These are phyloP conservation scores for Herpotrichia juniperi DNA, from an alignment of 2,329 filamentous ascomycete genomes.

Conservation along the genomic window DNA sequence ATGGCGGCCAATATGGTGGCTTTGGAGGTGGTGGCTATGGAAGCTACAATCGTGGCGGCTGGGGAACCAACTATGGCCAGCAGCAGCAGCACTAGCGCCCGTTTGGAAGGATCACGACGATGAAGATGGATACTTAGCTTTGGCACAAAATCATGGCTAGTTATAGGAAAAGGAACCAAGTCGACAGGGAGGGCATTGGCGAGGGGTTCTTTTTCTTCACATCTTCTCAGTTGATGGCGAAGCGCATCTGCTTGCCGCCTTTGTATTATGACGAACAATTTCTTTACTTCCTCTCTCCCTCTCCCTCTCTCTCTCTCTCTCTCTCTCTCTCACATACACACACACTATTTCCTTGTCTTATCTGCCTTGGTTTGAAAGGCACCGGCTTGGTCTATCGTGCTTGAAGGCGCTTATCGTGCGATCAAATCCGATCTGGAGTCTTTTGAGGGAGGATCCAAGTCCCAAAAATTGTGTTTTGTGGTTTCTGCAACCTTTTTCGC, in stretches of 20 bases:
- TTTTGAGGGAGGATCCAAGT: slow-evolving; percentile 1
- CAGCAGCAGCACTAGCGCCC: slow-evolving; percentile 26
- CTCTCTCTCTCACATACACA: slow-evolving; percentile 5
- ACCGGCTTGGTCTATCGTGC: not conserved
- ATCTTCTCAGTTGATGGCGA: slow-evolving; percentile 5
- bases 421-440: not conserved
- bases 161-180: not conserved
- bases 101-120: not conserved
- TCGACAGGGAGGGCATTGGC: slow-evolving; percentile 2
- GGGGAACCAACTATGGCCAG: slow-evolving; percentile 55
- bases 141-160: not conserved
- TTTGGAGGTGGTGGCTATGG: slow-evolving; percentile 51
- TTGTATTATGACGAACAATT: slow-evolving; percentile 16
- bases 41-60: slow-evolving; percentile 53
- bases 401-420: not conserved
- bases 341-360: not conserved
- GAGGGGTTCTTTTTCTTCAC: slow-evolving; percentile 5
- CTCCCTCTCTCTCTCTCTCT: slow-evolving; percentile 5
- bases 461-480: slow-evolving; percentile 8
- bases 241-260: not conserved
- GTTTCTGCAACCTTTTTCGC: not conserved
- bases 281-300: slow-evolving; percentile 5
- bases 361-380: not conserved
- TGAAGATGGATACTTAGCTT: not conserved
- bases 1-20: slow-evolving; percentile 50